Evolutionary conservation across 2,329 filamentous ascomycete genomes (phyloP).

Genomic region (Cylindrodendrum hubeiense): DNA sequence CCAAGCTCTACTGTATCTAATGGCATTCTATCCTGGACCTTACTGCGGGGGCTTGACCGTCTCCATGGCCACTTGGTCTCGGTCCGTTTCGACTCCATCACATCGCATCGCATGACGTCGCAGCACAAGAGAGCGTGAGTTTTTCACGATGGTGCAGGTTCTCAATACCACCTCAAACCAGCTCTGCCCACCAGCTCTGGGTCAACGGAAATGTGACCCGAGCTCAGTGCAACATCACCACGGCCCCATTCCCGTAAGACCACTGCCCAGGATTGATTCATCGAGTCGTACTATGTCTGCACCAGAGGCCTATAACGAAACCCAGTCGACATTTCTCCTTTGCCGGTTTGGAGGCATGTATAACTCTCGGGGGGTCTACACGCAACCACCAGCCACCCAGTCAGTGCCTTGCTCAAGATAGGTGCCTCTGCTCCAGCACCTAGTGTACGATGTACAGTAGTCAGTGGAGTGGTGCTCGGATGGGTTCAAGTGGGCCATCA

Average conservation of each 20-base stretch:
- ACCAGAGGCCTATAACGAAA: neutral
- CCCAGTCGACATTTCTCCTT: neutral
- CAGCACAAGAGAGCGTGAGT: constrained; percentile 10
- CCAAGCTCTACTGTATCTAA: neutral
- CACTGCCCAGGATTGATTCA: neutral
- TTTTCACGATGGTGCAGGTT: constrained; percentile 4
- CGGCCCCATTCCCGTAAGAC: neutral
- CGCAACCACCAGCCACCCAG: constrained; percentile 13
- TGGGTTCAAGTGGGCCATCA: constrained; percentile 22
- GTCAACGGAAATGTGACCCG: neutral
- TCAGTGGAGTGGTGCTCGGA: constrained; percentile 36
- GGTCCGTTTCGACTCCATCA: constrained; percentile 35
- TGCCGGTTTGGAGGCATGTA: neutral
- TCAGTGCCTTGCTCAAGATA: neutral
- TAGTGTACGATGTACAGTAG: constrained; percentile 33
- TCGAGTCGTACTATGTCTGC: neutral
- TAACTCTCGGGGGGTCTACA: neutral
- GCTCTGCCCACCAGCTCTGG: neutral
- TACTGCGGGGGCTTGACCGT: constrained; percentile 27
- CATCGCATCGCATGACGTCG: constrained; percentile 29
- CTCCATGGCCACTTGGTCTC: constrained; percentile 28
- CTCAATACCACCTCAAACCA: constrained; percentile 2
- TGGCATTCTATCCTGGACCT: neutral
- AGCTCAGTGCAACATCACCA: neutral
- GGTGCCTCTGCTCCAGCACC: neutral